phyloP scores from a whole-genome alignment of 2,329 filamentous ascomycete species.

The Diaporthe sp. region DNA sequence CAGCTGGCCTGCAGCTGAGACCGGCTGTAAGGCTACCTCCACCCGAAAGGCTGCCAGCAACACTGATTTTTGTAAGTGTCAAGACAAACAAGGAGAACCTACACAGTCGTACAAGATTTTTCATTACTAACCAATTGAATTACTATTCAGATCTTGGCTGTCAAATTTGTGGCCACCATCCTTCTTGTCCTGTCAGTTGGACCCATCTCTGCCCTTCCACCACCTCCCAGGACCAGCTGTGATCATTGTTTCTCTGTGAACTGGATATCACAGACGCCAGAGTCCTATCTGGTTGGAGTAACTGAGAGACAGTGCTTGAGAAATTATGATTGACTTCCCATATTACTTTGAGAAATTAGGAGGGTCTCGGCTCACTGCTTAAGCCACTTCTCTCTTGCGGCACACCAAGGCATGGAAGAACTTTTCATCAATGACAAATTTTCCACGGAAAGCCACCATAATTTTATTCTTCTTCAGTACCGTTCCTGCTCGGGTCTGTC shows the following conservation, averaged over 20 bases:
- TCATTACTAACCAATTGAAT: not conserved
- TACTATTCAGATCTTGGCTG: not conserved
- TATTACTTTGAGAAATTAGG: no score
- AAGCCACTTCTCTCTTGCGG: no score
- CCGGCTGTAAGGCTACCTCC: not conserved
- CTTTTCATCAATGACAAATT: no score
- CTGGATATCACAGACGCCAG: not conserved
- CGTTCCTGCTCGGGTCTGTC: not conserved
- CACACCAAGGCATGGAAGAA: no score
- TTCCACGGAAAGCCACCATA: no score
- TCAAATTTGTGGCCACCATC: not conserved
- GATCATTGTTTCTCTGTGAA: not conserved
- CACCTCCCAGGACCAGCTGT: not conserved
- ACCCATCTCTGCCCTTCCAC: not conserved
- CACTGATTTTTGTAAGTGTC: not conserved
- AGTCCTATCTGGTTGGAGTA: no score
- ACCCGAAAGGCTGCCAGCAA: not conserved
- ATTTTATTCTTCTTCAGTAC: not conserved
- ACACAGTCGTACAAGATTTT: no score
- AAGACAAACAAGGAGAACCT: not conserved
- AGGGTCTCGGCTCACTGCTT: no score
- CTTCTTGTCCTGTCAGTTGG: not conserved
- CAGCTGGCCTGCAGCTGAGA: slow-evolving; percentile 27
- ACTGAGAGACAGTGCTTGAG: no score
- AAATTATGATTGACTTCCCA: no score